Conservation (phyloP, 768 basidiomycete genomes). For the Russula vinacea region DNA sequence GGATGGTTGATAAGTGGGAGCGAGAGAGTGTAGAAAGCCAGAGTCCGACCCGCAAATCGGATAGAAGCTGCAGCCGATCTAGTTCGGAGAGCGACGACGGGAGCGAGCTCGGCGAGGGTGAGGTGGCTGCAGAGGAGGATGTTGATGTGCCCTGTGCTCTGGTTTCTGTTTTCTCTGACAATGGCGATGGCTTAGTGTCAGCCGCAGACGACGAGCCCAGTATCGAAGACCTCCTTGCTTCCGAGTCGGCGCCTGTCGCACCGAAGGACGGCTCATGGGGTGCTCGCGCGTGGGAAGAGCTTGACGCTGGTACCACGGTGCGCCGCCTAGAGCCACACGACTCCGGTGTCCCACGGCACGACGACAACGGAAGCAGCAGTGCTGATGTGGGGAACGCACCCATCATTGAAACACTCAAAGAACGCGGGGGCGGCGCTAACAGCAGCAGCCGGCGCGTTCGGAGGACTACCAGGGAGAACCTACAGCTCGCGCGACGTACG, state of each 20-base stretch:
- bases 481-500: constrained; percentile 27
- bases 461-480: constrained; percentile 26
- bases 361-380: constrained; percentile 29
- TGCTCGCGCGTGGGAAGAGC: constrained; percentile 41
- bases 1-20: constrained; percentile 30
- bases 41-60: not conserved
- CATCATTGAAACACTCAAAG: constrained; percentile 1
- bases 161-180: not conserved
- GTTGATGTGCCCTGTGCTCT: not conserved
- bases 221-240: constrained; percentile 36
- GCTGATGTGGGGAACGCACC: not conserved
- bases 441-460: constrained; percentile 26
- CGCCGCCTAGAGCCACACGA: constrained; percentile 33
- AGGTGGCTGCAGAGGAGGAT: constrained; percentile 1
- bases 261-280: constrained; percentile 34
- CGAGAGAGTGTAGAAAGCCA: constrained; percentile 22
- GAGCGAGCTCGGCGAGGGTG: constrained; percentile 11
- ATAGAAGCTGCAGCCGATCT: not conserved
- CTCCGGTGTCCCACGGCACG: constrained; percentile 12
- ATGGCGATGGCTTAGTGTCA: too few relatives aligned
- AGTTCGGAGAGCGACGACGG: constrained; percentile 18
- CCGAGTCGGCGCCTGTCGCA: constrained; percentile 11
- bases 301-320: constrained; percentile 38
- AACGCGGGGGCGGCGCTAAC: not conserved
- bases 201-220: constrained; percentile 33